A percentile compares a stretch with the other conserved stretches of the same genome.
Conservation (phyloP, 2,329 filamentous ascomycete species). For the Cladosporium sp. region DNA sequence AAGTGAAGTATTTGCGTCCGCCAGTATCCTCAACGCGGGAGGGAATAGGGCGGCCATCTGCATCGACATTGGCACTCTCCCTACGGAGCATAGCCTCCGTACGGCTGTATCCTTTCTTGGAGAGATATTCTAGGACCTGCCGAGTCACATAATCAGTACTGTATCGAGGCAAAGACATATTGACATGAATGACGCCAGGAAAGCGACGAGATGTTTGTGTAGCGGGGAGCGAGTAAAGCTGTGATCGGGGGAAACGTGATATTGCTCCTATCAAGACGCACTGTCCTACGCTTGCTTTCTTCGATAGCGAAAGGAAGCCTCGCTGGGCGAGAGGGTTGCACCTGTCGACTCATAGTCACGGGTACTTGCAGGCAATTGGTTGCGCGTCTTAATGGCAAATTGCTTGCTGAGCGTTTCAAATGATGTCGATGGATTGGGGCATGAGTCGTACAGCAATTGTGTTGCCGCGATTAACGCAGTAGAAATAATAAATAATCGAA, state of each 20-base stretch:
- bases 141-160: background rate
- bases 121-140: conserved; percentile 86
- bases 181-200: background rate
- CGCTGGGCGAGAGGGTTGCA: background rate
- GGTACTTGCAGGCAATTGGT: background rate
- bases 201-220: background rate
- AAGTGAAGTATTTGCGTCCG: conserved; percentile 71
- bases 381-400: background rate
- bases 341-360: background rate
- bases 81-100: conserved; percentile 90
- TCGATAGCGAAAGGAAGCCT: too few species aligned
- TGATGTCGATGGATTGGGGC: too few species aligned
- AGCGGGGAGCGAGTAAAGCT: too few species aligned
- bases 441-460: too few species aligned
- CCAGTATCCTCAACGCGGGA: conserved; percentile 62
- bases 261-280: background rate
- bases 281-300: background rate
- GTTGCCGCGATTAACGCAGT: too few species aligned
- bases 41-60: conserved; percentile 72
- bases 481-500: too few species aligned
- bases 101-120: conserved; percentile 89
- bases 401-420: too few species aligned
- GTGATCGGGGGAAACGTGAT: too few species aligned
- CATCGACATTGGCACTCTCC: conserved; percentile 79
- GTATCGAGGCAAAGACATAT: background rate